phyloP scores from a whole-genome alignment of 1,284 basidiomycete species.

The Somion occarium region DNA sequence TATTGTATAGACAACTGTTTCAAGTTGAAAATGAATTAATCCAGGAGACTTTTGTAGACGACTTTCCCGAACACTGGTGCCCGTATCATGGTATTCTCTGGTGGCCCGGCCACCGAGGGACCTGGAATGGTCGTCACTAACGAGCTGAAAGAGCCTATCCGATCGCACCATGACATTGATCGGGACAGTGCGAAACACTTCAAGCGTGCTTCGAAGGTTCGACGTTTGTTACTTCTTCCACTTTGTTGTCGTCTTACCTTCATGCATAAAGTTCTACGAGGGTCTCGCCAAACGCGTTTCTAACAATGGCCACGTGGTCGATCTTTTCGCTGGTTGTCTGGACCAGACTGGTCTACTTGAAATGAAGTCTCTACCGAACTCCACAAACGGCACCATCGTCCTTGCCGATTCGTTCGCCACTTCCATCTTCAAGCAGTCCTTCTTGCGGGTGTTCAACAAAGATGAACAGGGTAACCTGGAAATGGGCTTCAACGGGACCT shows the following conservation, averaged over 20 bases:
- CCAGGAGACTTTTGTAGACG: slow-evolving; percentile 40
- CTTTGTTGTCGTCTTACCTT: slow-evolving; percentile 4
- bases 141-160: slow-evolving; percentile 95
- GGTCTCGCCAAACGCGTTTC: slow-evolving; percentile 91
- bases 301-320: slow-evolving; percentile 92
- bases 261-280: slow-evolving; percentile 81
- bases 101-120: slow-evolving; percentile 96
- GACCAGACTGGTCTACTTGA: slow-evolving; percentile 98
- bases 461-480: slow-evolving; percentile 90
- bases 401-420: slow-evolving; percentile 97
- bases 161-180: slow-evolving; percentile 99
- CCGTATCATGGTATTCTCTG: slow-evolving; percentile 94
- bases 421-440: slow-evolving; percentile 98
- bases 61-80: slow-evolving; percentile 96
- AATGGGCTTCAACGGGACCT: slow-evolving; percentile 99
- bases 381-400: slow-evolving; percentile 95
- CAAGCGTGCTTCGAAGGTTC: slow-evolving; percentile 92
- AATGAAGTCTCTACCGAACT: slow-evolving; percentile 95
- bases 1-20: slow-evolving; percentile 24
- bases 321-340: slow-evolving; percentile 95
- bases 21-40: background rate
- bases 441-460: slow-evolving; percentile 92
- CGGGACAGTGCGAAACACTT: slow-evolving; percentile 96
- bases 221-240: slow-evolving; percentile 14
- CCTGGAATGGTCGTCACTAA: slow-evolving; percentile 96